phyloP scores from a whole-genome alignment of 768 basidiomycete species.

The button mushroom (Agaricus bisporus) region DNA sequence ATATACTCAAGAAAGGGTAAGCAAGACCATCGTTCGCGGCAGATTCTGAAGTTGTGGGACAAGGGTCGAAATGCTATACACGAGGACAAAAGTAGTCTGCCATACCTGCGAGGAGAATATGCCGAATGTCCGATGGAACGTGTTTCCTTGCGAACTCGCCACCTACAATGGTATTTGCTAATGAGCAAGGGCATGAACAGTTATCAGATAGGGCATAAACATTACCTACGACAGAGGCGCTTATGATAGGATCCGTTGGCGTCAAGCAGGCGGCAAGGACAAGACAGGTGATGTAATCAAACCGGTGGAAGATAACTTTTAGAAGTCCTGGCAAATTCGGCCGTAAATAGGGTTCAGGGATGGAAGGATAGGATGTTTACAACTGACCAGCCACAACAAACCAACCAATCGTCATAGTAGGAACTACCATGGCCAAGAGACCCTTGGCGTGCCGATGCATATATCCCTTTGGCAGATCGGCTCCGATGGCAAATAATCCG shows the following conservation, averaged over 20 bases:
- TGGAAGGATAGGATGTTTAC: slow-evolving; percentile 12
- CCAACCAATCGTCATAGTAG: slow-evolving; percentile 89
- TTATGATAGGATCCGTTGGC: slow-evolving; percentile 93
- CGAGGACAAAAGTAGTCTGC: not conserved
- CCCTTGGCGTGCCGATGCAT: slow-evolving; percentile 74
- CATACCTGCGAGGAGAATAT: slow-evolving; percentile 57
- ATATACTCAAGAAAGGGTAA: slow-evolving; percentile 84
- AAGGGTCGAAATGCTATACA: not conserved
- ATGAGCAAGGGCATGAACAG: not conserved
- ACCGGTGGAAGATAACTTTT: slow-evolving; percentile 60
- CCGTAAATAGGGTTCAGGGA: not conserved
- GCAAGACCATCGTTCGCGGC: slow-evolving; percentile 96
- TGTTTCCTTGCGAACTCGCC: slow-evolving; percentile 66
- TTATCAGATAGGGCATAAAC: slow-evolving; percentile 10
- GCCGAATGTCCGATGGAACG: slow-evolving; percentile 71
- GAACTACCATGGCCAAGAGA: slow-evolving; percentile 63
- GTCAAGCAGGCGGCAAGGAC: slow-evolving; percentile 88
- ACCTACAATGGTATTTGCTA: slow-evolving; percentile 29
- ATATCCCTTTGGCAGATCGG: slow-evolving; percentile 85
- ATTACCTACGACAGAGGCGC: slow-evolving; percentile 70
- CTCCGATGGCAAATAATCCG: slow-evolving; percentile 92
- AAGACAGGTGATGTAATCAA: slow-evolving; percentile 70
- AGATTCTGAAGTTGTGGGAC: slow-evolving; percentile 44
- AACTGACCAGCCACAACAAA: slow-evolving; percentile 58
- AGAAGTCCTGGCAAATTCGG: slow-evolving; percentile 44